phyloP scores from a whole-genome alignment of 164 flowering plant species.

The Aristolochia contorta region DNA sequence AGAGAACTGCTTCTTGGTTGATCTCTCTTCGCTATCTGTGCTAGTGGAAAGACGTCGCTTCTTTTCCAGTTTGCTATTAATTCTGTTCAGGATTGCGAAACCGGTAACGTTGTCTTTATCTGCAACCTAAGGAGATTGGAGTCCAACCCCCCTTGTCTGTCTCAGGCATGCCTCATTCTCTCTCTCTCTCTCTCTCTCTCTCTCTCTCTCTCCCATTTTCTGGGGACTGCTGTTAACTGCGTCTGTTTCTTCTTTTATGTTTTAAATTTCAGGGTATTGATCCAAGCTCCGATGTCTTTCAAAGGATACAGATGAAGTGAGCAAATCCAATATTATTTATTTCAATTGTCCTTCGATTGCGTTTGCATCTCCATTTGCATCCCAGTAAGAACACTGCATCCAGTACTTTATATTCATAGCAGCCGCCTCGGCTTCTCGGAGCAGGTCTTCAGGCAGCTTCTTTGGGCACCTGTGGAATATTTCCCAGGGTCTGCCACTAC shows the following conservation, averaged over 20 bases:
- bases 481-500: no score
- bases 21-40: neutral
- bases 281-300: constrained; percentile 45
- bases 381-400: no score
- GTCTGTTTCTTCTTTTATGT: neutral
- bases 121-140: constrained; percentile 58
- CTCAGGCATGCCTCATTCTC: constrained; percentile 34
- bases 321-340: constrained; percentile 1
- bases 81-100: constrained; percentile 18
- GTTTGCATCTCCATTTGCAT: no score
- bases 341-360: neutral
- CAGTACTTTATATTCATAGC: no score
- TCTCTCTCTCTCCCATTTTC: neutral
- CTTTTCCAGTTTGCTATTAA: constrained; percentile 79
- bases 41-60: constrained; percentile 83
- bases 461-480: no score
- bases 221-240: neutral
- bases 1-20: neutral
- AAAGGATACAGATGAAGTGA: constrained; percentile 73
- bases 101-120: constrained; percentile 42
- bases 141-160: constrained; percentile 65
- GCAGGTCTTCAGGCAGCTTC: no score
- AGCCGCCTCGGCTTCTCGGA: no score
- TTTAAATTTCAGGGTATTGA: constrained; percentile 47
- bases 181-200: neutral